Percentiles rank a stretch among this genome's conserved stretches.
These are phyloP conservation scores for Wickerhamiella parazyma DNA, from an alignment of 805 yeast species.

Conservation along the genomic window DNA sequence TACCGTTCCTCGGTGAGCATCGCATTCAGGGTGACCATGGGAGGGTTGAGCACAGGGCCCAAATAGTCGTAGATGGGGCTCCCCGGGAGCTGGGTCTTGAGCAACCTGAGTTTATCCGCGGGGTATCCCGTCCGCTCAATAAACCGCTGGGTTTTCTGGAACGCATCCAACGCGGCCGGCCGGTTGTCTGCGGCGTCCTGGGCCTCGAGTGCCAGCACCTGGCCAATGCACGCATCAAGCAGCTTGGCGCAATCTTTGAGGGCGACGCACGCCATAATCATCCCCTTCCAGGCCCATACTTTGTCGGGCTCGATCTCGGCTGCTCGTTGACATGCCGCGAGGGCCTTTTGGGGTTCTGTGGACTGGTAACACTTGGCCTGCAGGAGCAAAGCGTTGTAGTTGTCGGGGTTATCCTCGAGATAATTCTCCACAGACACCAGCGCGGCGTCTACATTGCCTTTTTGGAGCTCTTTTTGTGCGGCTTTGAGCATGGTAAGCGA, in stretches of 20 bases:
- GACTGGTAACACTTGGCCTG: conserved; percentile 54
- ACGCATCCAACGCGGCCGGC: conserved; percentile 16
- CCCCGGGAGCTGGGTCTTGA: conserved; percentile 22
- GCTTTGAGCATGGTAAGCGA: conserved; percentile 11
- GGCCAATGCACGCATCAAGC: conserved; percentile 16
- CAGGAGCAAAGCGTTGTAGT: conserved; percentile 44
- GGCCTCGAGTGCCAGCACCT: conserved; percentile 13
- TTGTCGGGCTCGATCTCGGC: conserved; percentile 32
- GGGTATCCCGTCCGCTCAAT: conserved; percentile 13
- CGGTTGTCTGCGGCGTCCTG: conserved; percentile 16
- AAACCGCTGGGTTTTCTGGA: conserved; percentile 14
- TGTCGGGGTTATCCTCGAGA: conserved; percentile 39
- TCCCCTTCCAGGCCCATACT: conserved; percentile 71
- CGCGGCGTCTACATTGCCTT: conserved; percentile 49
- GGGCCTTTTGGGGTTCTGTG: conserved; percentile 33
- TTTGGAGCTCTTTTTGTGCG: conserved; percentile 24
- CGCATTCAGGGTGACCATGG: conserved; percentile 17
- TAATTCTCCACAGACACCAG: conserved; percentile 42
- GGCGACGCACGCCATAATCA: conserved; percentile 26
- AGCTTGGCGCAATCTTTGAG: conserved; percentile 14
- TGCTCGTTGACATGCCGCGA: conserved; percentile 34
- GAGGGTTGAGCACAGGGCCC: conserved; percentile 21
- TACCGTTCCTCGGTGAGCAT: conserved; percentile 18
- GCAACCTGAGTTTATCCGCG: conserved; percentile 12
- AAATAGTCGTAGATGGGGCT: conserved; percentile 20